phyloP scores from a whole-genome alignment of 2,329 filamentous ascomycete species.

The Boeremia exigua region DNA sequence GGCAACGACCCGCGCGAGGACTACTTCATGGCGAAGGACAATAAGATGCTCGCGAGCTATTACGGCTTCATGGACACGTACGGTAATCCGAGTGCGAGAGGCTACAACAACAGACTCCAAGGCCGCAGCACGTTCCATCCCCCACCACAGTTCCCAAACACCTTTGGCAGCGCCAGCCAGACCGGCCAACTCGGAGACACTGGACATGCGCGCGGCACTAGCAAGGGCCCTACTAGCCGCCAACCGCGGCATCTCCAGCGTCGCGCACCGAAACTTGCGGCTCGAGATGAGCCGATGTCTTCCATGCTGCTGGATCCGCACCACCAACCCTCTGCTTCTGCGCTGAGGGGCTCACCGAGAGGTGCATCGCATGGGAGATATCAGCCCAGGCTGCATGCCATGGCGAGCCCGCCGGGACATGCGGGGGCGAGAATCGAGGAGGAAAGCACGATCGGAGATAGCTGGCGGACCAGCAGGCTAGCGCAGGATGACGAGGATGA shows the following conservation, averaged over 20 bases:
- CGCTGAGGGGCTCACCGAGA: constrained; percentile 52
- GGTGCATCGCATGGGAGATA: constrained; percentile 59
- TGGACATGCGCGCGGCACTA: constrained; percentile 28
- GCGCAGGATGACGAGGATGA: constrained; percentile 57
- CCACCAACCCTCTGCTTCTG: constrained; percentile 68
- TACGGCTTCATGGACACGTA: constrained; percentile 96
- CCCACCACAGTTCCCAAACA: constrained; percentile 75
- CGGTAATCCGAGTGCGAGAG: constrained; percentile 38
- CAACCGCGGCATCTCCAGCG: constrained; percentile 36
- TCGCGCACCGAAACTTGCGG: constrained; percentile 27
- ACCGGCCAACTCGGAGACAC: constrained; percentile 61
- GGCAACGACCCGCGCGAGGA: constrained; percentile 72
- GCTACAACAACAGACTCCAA: constrained; percentile 48
- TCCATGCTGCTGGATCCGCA: constrained; percentile 78
- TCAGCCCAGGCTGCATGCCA: constrained; percentile 34
- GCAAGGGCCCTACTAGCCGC: constrained; percentile 32
- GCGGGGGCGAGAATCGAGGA: constrained; percentile 48
- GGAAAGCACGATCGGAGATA: constrained; percentile 67
- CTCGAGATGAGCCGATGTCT: constrained; percentile 66
- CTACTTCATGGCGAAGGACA: constrained; percentile 93
- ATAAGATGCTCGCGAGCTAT: constrained; percentile 98
- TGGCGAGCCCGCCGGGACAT: constrained; percentile 17
- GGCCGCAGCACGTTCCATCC: constrained; percentile 70
- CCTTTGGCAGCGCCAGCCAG: constrained; percentile 55
- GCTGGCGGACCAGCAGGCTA: constrained; percentile 56